Conservation (phyloP, 2,329 filamentous ascomycete genomes). For the Monascus ruber region DNA sequence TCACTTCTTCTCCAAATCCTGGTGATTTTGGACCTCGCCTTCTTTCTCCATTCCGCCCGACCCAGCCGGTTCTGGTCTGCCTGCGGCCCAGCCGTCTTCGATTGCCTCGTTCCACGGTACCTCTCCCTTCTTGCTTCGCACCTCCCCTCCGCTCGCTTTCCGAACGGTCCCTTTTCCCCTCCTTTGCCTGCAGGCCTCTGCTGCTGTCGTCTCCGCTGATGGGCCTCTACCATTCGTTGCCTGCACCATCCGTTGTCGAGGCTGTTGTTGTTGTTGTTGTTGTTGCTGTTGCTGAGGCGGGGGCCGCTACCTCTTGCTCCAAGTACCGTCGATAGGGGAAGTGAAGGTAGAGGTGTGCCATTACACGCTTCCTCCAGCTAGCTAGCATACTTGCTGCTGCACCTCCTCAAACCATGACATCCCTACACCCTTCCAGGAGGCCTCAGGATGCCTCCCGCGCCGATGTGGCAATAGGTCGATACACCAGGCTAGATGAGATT, state of each 20-base stretch:
- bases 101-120: constrained; percentile 9
- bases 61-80: background rate
- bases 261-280: constrained; percentile 9
- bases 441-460: constrained; percentile 21
- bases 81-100: constrained; percentile 1
- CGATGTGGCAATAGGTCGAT: constrained; percentile 54
- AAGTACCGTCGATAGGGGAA: constrained; percentile 2
- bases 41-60: background rate
- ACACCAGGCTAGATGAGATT: constrained; percentile 76
- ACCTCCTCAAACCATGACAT: constrained; percentile 23
- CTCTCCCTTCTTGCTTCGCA: constrained; percentile 1
- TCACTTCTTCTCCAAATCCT: background rate
- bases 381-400: constrained; percentile 11
- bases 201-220: constrained; percentile 16
- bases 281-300: too few species aligned
- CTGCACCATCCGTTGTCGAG: constrained; percentile 18
- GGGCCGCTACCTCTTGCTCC: constrained; percentile 9
- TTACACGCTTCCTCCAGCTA: constrained; percentile 3
- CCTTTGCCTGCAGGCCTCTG: constrained; percentile 5
- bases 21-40: background rate
- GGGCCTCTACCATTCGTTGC: constrained; percentile 17
- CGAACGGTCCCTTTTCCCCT: constrained; percentile 7
- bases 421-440: constrained; percentile 31
- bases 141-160: constrained; percentile 3
- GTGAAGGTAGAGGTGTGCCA: constrained; percentile 5